These are phyloP conservation scores for Podaxis sp. DNA, from an alignment of 768 basidiomycete genomes.

Conservation along the genomic window DNA sequence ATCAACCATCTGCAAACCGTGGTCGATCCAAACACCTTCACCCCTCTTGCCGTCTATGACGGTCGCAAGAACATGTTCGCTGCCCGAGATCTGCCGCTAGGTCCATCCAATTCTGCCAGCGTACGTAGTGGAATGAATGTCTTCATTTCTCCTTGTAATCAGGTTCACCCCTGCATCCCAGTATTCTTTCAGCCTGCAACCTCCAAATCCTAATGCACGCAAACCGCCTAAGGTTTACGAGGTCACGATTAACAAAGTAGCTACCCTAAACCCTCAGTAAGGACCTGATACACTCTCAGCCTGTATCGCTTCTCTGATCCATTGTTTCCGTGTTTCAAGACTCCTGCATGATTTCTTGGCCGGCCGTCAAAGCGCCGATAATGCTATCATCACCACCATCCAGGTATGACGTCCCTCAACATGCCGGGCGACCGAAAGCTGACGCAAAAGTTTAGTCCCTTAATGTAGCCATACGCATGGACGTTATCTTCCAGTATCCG, in stretches of 20 bases:
- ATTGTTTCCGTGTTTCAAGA: slow-evolving; percentile 32
- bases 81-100: slow-evolving; percentile 58
- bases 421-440: background rate
- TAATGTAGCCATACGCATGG: slow-evolving; percentile 82
- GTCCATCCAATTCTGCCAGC: slow-evolving; percentile 47
- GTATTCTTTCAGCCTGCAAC: slow-evolving; percentile 55
- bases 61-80: slow-evolving; percentile 78
- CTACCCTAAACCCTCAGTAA: slow-evolving; percentile 38
- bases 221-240: slow-evolving; percentile 63
- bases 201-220: slow-evolving; percentile 36
- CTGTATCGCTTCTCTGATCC: background rate
- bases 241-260: slow-evolving; percentile 58
- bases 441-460: slow-evolving; percentile 46
- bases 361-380: slow-evolving; percentile 68
- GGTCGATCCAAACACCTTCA: slow-evolving; percentile 64
- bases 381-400: slow-evolving; percentile 59
- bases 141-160: background rate
- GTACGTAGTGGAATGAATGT: slow-evolving; percentile 29
- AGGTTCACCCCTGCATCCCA: slow-evolving; percentile 9
- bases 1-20: slow-evolving; percentile 60
- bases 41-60: slow-evolving; percentile 72
- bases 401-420: slow-evolving; percentile 39
- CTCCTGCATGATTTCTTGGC: slow-evolving; percentile 59
- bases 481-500: slow-evolving; percentile 65
- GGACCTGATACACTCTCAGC: background rate